Base-by-base conservation (phyloP, 139 green algal genomes). In the Spirogloea muscicola region DNA sequence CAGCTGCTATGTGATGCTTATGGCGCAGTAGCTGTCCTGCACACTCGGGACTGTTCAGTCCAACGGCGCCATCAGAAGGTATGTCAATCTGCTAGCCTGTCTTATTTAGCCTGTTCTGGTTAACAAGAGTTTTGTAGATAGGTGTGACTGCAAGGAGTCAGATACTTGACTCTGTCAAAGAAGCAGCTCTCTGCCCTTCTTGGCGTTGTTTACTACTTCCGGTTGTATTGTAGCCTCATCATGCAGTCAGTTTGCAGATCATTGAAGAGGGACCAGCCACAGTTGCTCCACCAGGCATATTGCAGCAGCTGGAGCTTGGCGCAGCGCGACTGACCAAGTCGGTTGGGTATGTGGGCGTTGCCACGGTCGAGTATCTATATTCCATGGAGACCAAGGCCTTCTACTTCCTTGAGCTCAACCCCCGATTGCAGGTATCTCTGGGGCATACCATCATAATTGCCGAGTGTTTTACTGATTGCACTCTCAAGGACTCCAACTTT, bases 341-440 rank as follows among this genome's bases (percentile, higher is more conserved):
- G 29, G 81, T 87, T 27, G 80, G 81, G 10, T 98, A 98, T 75
- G 87, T 94, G 33, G 94, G 94, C 4, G 94, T 90, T 0, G 94
- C 94, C 39, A 98, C 94, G 2, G 91, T 97, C 49, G 94, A 98
- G 87, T 98, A 91, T 79, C 86, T 98, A 63, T 98, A 97, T 80
- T 74, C 70, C 33, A 74, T 96, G 29, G 90, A 95, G 0, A 86
- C 81, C 58, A 31, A 77, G 6, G 79, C 87, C 66, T 97, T 93
- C 87, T 97, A 87, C 87, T 98, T 98, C 84, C 82, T 98, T 82
- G 94, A 98, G 87, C 90, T 98, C 27, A 98, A 98, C 85, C 94
- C 94, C 2, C 82, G 94, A 3, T 86, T 98, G 71, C 93, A 98
- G 89, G 72, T 78, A 13, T n/a, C n/a, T n/a, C n/a, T n/a, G n/a